Evolutionary conservation across 306 rosid genomes (phyloP).

Genomic region (Pterocarpus macrocarpus): DNA sequence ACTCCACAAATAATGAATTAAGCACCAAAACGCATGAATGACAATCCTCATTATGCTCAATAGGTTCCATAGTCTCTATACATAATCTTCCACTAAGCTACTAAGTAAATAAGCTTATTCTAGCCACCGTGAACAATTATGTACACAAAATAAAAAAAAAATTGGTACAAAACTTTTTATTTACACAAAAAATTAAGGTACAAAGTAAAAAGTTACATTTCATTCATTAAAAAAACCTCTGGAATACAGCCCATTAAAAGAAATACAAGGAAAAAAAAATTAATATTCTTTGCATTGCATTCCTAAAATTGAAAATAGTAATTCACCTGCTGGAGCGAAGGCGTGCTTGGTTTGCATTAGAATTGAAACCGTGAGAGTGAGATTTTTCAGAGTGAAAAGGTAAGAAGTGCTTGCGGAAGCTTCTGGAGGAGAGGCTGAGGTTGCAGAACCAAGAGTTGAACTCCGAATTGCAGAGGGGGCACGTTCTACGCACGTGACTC

Average conservation of each 20-base stretch:
- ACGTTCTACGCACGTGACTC: conserved; percentile 61
- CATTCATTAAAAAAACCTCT: too few relatives aligned
- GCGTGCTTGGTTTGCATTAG: conserved; percentile 7
- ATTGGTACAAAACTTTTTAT: too few relatives aligned
- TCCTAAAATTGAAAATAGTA: not conserved
- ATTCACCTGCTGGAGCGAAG: not conserved
- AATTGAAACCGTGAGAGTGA: not conserved
- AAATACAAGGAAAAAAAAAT: not conserved
- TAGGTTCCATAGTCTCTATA: too few relatives aligned
- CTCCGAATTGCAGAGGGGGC: conserved; percentile 72
- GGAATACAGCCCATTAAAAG: not conserved
- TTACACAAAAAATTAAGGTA: too few relatives aligned
- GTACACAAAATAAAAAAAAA: too few relatives aligned
- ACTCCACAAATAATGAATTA: conserved; percentile 39
- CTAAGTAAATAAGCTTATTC: too few relatives aligned
- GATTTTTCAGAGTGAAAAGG: not conserved
- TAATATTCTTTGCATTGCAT: not conserved
- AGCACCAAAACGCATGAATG: too few relatives aligned
- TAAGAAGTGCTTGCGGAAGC: conserved; percentile 51
- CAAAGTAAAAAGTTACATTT: too few relatives aligned
- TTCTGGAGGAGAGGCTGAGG: conserved; percentile 49
- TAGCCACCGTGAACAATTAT: too few relatives aligned
- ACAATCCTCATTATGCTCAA: too few relatives aligned
- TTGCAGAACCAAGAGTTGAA: conserved; percentile 62
- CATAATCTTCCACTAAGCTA: too few relatives aligned